Evolutionary conservation across 306 rosid species (phyloP).

Genomic region (Dicorynia guianensis): DNA sequence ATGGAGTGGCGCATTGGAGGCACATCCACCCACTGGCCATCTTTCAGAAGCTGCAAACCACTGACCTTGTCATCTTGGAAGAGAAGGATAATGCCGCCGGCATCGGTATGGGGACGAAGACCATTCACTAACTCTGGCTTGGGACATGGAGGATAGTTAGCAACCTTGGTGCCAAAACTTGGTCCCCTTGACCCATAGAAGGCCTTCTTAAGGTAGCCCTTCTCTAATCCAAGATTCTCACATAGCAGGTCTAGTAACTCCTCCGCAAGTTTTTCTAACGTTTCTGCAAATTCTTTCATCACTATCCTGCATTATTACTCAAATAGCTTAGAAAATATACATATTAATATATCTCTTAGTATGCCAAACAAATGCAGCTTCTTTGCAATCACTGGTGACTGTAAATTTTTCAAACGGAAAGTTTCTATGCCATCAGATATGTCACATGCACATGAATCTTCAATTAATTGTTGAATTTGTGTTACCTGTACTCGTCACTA

Average conservation of each 20-base stretch:
- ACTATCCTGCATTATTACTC: slow-evolving; percentile 37
- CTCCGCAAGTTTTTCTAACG: slow-evolving; percentile 59
- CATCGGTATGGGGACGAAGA: slow-evolving; percentile 76
- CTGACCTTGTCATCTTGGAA: slow-evolving; percentile 75
- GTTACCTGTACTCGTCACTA: slow-evolving; percentile 54
- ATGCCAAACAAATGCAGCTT: neutral
- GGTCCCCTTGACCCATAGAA: slow-evolving; percentile 67
- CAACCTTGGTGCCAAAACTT: slow-evolving; percentile 68
- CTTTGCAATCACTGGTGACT: too few relatives aligned
- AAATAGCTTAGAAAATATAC: neutral
- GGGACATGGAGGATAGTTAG: slow-evolving; percentile 73
- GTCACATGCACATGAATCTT: neutral
- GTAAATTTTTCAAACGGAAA: too few relatives aligned
- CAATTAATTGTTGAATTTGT: neutral
- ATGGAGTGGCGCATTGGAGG: slow-evolving; percentile 74
- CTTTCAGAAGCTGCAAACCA: slow-evolving; percentile 69
- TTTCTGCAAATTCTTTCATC: slow-evolving; percentile 60
- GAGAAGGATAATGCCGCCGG: slow-evolving; percentile 69
- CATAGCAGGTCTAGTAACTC: slow-evolving; percentile 61
- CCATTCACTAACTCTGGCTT: slow-evolving; percentile 67
- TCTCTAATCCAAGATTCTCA: slow-evolving; percentile 68
- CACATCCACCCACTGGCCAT: slow-evolving; percentile 64
- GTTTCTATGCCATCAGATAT: neutral
- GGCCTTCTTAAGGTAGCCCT: slow-evolving; percentile 33
- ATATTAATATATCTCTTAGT: neutral